These are phyloP conservation scores for Pseudogymnoascus sp. DNA, from an alignment of 2,329 filamentous ascomycete genomes.

Conservation along the genomic window DNA sequence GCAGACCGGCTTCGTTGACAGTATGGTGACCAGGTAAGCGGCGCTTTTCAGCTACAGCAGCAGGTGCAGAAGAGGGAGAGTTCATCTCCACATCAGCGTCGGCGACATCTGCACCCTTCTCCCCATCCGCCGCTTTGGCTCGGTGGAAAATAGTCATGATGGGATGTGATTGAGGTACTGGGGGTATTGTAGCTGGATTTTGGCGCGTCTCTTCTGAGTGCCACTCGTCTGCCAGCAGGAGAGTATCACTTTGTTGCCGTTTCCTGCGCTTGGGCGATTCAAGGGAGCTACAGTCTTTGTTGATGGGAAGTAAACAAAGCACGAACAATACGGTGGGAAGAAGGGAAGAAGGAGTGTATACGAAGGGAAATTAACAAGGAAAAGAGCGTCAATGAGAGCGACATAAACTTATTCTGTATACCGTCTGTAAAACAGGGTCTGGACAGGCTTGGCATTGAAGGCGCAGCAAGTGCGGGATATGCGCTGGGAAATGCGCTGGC, in stretches of 20 bases:
- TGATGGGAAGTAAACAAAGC: not conserved
- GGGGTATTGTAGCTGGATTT: not conserved
- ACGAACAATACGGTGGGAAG: not conserved
- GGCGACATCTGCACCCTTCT: not conserved
- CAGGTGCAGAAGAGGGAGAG: not conserved
- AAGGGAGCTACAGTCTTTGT: not conserved
- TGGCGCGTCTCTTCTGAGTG: not conserved
- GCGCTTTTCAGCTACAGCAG: not conserved
- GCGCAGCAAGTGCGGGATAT: slow-evolving; percentile 4
- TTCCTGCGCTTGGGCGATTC: not conserved
- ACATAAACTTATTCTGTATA: not conserved
- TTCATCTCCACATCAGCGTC: not conserved
- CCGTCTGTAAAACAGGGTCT: not conserved
- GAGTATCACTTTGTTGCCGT: not conserved
- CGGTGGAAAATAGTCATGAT: not conserved
- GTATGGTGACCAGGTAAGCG: not conserved
- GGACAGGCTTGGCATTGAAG: not conserved
- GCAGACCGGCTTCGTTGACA: slow-evolving; percentile 26
- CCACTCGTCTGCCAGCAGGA: not conserved
- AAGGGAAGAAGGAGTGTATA: not conserved
- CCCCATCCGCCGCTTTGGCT: not conserved
- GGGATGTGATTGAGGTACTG: not conserved
- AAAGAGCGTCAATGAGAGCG: not conserved
- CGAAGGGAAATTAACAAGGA: slow-evolving; percentile 2
- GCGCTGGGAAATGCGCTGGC: not conserved